Evolutionary conservation across 495 filamentous ascomycete genomes (phyloP), one percentile per base, ranked within the genome.

Genomic region (Trichoderma reesei): DNA sequence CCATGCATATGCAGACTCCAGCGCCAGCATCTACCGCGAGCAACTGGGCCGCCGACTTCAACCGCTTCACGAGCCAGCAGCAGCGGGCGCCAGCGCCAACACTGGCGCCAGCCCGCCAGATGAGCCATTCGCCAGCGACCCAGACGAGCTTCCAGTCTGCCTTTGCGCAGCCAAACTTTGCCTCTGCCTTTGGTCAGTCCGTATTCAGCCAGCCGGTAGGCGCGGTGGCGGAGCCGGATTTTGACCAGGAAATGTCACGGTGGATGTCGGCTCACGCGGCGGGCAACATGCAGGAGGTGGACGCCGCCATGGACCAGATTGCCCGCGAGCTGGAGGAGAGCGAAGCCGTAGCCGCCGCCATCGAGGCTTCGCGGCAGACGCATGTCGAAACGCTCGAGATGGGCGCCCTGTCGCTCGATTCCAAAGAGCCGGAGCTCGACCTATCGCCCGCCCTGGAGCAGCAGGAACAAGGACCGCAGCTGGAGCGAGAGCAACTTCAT

Each of bases 271-370:
- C 16, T 0, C 63, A 65, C 41, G 63, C 54, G 11, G 31, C 20
- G 7, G 36, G 18, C 41, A 59, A 36, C 14, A 63, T 63, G 54
- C 14, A 60, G 41, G 63, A 65, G 18, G 63, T 65, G 38, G 63
- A 65, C 44, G 54, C 51, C 9, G 54, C 59, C 5, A 65, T 65
- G 63, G 63, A 65, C 11, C 34, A 59, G 5, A 65, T 65, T 18
- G 63, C 63, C 20, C 44, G 38, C 18, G 56, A 60, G 11, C 26
- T 65, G 31, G 63, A 65, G 26, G 38, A 42, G 18, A 63, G 8
- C 18, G 61, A 63, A n/a, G 31, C 31, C 11, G 20, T 46, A 16
- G 38, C 41, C 61, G 31, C 39, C 7, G 61, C 39, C 2, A 18
- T 42, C 18, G 41, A 63, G 18, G 61, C 38, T 13, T 34, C 31